Evolutionary conservation across 306 rosid species (phyloP).

Genomic region (Canavalia ensiformis): DNA sequence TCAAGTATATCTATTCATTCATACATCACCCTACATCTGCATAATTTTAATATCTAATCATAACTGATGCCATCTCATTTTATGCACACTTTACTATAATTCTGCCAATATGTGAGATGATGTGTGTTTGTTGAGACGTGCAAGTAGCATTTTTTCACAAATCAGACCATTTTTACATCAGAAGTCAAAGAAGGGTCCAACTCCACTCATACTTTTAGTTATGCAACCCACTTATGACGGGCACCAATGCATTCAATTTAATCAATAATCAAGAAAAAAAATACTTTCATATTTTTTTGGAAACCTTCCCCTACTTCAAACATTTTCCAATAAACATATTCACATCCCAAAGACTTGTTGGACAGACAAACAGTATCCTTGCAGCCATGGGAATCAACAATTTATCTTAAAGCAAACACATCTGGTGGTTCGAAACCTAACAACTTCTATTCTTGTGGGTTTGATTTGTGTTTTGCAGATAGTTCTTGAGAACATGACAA

Average conservation of each 20-base stretch:
- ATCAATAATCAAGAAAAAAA: not conserved
- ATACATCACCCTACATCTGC: not conserved
- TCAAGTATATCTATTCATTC: not conserved
- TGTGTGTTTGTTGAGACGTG: not conserved
- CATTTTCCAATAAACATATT: not conserved
- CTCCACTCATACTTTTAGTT: not conserved
- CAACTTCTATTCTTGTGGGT: not conserved
- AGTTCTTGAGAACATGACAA: constrained; percentile 16
- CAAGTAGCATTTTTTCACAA: not conserved
- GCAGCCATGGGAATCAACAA: constrained; percentile 10
- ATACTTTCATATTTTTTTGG: not conserved
- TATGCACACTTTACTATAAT: not conserved
- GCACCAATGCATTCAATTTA: not conserved
- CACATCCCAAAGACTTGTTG: not conserved
- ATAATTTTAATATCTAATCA: not conserved
- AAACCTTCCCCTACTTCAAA: not conserved
- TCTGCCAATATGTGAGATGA: not conserved
- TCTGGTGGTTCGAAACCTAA: constrained; percentile 20
- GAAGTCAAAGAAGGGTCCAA: no score
- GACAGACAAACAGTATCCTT: not conserved
- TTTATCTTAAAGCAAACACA: not conserved
- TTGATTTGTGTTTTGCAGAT: not conserved
- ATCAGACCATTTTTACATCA: not conserved
- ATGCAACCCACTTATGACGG: not conserved
- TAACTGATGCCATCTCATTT: not conserved